These are phyloP conservation scores for Puccinia novopanici DNA, from an alignment of 1,284 basidiomycete species.

Conservation along the genomic window DNA sequence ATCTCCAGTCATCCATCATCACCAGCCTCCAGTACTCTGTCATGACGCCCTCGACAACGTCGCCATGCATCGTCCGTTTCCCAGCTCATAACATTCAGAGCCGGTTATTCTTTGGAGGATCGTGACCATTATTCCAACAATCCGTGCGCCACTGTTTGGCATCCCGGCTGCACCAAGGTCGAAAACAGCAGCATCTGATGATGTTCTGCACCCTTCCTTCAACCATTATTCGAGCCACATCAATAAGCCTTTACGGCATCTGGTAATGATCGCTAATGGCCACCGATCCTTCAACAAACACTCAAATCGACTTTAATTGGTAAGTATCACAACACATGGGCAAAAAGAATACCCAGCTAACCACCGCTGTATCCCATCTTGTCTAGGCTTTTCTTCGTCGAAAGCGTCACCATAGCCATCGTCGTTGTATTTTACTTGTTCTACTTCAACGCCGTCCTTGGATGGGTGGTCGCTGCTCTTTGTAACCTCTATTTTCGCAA, in stretches of 20 bases:
- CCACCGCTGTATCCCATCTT: not conserved
- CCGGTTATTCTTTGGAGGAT: no score
- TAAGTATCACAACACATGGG: not conserved
- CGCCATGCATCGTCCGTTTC: no score
- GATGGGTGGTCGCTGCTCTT: conserved; percentile 66
- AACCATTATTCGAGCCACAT: not conserved
- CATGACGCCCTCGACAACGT: not conserved
- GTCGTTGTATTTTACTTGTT: conserved; percentile 75
- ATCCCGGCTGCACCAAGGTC: no score
- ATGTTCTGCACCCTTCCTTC: not conserved
- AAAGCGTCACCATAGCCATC: conserved; percentile 71
- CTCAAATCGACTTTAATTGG: conserved; percentile 25
- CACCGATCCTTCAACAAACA: not conserved
- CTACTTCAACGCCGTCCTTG: conserved; percentile 83
- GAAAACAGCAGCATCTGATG: not conserved
- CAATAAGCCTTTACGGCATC: not conserved
- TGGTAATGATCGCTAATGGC: conserved; percentile 3
- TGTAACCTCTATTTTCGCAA: conserved; percentile 73
- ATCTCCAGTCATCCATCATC: conserved; percentile 23
- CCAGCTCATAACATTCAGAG: no score
- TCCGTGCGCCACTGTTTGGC: no score
- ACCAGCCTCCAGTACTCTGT: conserved; percentile 8
- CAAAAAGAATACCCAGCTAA: not conserved
- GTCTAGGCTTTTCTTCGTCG: conserved; percentile 65
- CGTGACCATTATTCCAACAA: no score